These are phyloP conservation scores for Spergularia azorica DNA, from an alignment of 179 eudicot genomes.

Conservation along the genomic window DNA sequence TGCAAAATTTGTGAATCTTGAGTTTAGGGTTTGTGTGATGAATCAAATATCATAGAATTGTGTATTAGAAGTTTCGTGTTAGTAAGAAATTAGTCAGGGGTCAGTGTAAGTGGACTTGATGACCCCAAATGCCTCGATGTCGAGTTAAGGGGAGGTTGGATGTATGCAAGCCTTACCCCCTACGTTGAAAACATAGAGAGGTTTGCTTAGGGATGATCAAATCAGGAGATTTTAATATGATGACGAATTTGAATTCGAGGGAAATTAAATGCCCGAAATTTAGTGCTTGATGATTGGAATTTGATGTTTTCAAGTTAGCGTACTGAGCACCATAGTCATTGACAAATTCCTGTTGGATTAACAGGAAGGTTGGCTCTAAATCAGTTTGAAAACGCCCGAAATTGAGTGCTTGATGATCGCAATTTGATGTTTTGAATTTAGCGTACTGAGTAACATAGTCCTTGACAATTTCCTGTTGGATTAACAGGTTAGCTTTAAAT, in stretches of 20 bases:
- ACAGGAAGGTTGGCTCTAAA: slow-evolving; percentile 18
- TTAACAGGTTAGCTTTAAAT: slow-evolving; percentile 14
- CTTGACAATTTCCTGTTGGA: slow-evolving; percentile 4
- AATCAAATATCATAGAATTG: not conserved
- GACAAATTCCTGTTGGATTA: slow-evolving; percentile 6
- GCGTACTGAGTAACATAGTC: not conserved
- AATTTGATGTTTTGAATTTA: too few species aligned
- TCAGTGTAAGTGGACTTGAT: too few species aligned
- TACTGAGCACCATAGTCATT: not conserved
- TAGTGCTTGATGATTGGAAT: not conserved
- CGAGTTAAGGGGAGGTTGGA: too few species aligned
- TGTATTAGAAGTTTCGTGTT: not conserved
- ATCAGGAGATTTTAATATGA: too few species aligned
- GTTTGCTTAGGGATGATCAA: too few species aligned
- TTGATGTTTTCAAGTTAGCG: too few species aligned
- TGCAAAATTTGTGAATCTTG: not conserved
- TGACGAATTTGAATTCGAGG: not conserved
- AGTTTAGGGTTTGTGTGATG: not conserved
- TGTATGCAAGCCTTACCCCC: too few species aligned
- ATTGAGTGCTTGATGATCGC: too few species aligned
- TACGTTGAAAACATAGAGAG: too few species aligned
- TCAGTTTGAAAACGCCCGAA: too few species aligned
- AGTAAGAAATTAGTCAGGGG: not conserved
- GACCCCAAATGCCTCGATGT: too few species aligned
- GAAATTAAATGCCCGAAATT: not conserved